Evolutionary conservation across 352 stramenopile species (phyloP).

Genomic region (Phytophthora idaei): DNA sequence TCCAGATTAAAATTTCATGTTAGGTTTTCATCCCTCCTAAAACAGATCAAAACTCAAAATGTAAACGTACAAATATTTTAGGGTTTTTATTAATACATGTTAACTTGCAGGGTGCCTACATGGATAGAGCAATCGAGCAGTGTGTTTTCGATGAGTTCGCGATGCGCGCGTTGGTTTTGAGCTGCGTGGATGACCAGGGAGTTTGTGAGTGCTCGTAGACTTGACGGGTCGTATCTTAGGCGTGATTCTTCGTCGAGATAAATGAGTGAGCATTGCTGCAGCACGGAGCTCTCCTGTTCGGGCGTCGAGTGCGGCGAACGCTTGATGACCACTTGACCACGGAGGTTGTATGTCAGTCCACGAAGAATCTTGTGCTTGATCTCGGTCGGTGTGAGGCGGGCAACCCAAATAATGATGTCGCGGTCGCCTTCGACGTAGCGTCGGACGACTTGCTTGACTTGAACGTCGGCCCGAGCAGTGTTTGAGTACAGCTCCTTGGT

Average conservation of each 20-base stretch:
- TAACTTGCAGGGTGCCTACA: no score
- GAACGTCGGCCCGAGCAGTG: conserved; percentile 50
- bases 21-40: background rate
- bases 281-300: conserved; percentile 10
- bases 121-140: conserved; percentile 2
- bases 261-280: conserved; percentile 23
- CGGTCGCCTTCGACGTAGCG: conserved; percentile 55
- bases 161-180: conserved; percentile 22
- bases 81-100: no score
- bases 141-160: conserved; percentile 17
- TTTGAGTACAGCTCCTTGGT: conserved; percentile 57
- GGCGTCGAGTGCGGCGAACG: conserved; percentile 21
- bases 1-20: background rate
- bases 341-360: conserved; percentile 47
- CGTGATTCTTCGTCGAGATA: conserved; percentile 20
- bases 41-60: conserved; percentile 4
- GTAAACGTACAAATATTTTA: background rate
- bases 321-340: conserved; percentile 55
- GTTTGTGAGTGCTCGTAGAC: conserved; percentile 8
- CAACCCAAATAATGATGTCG: conserved; percentile 56
- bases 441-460: conserved; percentile 54
- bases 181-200: conserved; percentile 20
- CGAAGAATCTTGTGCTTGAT: conserved; percentile 55
- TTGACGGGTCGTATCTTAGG: conserved; percentile 17
- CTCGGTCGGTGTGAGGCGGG: conserved; percentile 36